Evolutionary conservation across 2,329 filamentous ascomycete genomes (phyloP), one percentile per base, ranked within the genome.

Genomic region (Cordyceps javanica): DNA sequence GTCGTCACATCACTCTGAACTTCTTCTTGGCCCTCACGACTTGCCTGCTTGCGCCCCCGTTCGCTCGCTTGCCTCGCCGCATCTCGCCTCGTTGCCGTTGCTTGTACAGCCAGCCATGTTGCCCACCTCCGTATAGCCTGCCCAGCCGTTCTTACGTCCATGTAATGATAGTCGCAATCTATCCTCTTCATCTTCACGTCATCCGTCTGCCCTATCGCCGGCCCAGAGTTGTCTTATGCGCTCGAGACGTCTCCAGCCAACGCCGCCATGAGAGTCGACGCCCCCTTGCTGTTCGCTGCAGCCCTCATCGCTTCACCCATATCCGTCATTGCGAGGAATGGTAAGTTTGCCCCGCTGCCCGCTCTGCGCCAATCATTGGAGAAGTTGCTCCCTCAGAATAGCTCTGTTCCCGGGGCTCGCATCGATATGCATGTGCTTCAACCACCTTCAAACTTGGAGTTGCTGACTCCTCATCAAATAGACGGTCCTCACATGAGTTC

Each of bases 211-310:
- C 42, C 34, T 39, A 42, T 56, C 34, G 32, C n/a, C 9, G 25
- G 53, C 44, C 23, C n/a, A 30, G 23, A 48, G 34, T 45, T 58
- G 39, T 34, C 32, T 30, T 21, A 28, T 36, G 39, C 46, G 55
- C 41, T 51, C 32, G 48, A 41, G 38, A 45, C 55, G 48, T 48
- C 8, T 23, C 39, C 55, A 38, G 14, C 45, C 19, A 34, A 49
- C 38, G 51, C 19, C 34, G 61, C 42, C 14, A 66, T 67, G 65
- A 65, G 60, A 57, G 19, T 60, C 39, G 46, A 42, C 19, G 44
- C 59, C 36, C 42, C 45, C 41, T 32, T 58, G 53, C 60, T 65
- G 56, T 56, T 64, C 11, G 55, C 56, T 48, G 58, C 60, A 49
- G 55, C 58, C 23, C 21, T 64, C 34, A n/a, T 62, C 3, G 53